These are phyloP conservation scores for Protea cynaroides DNA, from an alignment of 164 flowering plant genomes.

Conservation along the genomic window DNA sequence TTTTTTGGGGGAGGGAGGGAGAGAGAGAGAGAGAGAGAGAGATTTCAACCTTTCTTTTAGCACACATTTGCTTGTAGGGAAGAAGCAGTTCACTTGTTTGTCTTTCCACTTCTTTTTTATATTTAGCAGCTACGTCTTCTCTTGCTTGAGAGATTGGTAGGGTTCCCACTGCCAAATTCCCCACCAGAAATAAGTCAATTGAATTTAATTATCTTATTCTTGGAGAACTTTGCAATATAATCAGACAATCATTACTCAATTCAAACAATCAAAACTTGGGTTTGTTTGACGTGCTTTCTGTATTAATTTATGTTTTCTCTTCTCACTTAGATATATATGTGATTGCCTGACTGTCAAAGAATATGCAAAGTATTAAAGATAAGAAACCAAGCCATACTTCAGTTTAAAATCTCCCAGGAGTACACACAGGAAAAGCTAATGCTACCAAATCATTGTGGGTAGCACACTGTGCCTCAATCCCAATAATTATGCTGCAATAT, in stretches of 20 bases:
- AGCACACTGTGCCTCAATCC: not conserved
- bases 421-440: not conserved
- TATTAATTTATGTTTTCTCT: not conserved
- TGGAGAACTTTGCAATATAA: not conserved
- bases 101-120: constrained; percentile 58
- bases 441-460: not conserved
- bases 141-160: constrained; percentile 65
- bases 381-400: not conserved
- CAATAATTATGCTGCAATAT: not conserved
- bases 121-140: constrained; percentile 64
- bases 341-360: not conserved
- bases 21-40: no score
- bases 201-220: not conserved
- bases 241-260: not conserved
- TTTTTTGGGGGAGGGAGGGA: no score
- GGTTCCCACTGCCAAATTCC: constrained; percentile 25
- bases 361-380: not conserved
- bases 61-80: constrained; percentile 53
- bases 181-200: constrained; percentile 43
- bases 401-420: not conserved
- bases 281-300: not conserved
- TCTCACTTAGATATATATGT: not conserved
- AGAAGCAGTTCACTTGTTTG: constrained; percentile 50
- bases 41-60: constrained; percentile 41
- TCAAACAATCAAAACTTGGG: not conserved